phyloP scores from a whole-genome alignment of 208 protist genomes.

The Leptomonas seymouri region DNA sequence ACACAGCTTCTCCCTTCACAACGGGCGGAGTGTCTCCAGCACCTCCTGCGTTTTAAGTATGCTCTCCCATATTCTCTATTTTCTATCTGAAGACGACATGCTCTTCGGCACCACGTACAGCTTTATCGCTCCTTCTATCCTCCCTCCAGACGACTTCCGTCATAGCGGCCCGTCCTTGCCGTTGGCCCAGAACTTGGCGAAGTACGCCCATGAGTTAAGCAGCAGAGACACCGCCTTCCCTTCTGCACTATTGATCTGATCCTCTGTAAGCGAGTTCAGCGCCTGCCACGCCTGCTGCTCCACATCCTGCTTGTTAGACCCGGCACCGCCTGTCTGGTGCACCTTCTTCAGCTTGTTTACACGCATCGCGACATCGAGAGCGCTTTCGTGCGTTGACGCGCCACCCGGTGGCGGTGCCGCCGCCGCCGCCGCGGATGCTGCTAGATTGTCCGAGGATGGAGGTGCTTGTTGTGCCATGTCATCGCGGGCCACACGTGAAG shows the following conservation, averaged over 20 bases:
- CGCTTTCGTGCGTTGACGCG: constrained; percentile 38
- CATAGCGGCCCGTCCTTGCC: constrained; percentile 80
- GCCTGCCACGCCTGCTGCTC: constrained; percentile 79
- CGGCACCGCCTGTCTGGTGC: constrained; percentile 71
- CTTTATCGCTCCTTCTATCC: neutral
- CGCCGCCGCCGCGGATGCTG: constrained; percentile 8
- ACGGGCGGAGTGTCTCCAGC: no score
- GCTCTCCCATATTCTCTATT: no score
- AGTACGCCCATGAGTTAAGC: constrained; percentile 93
- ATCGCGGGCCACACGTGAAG: neutral
- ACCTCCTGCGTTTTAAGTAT: no score
- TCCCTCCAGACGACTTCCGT: neutral
- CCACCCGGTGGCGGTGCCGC: constrained; percentile 5
- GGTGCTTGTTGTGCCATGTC: constrained; percentile 9
- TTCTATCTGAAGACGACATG: no score
- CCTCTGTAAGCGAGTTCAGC: constrained; percentile 81
- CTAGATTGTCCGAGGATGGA: constrained; percentile 7
- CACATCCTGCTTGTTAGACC: constrained; percentile 61
- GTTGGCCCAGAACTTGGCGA: constrained; percentile 90
- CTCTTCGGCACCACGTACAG: neutral
- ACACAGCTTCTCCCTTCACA: no score
- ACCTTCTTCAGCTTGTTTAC: constrained; percentile 86
- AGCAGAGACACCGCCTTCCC: constrained; percentile 88
- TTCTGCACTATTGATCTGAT: constrained; percentile 84
- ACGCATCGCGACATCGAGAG: constrained; percentile 86